Conservation (phyloP, 1,139 yeast species). For the Geotrichum bryndzae region DNA sequence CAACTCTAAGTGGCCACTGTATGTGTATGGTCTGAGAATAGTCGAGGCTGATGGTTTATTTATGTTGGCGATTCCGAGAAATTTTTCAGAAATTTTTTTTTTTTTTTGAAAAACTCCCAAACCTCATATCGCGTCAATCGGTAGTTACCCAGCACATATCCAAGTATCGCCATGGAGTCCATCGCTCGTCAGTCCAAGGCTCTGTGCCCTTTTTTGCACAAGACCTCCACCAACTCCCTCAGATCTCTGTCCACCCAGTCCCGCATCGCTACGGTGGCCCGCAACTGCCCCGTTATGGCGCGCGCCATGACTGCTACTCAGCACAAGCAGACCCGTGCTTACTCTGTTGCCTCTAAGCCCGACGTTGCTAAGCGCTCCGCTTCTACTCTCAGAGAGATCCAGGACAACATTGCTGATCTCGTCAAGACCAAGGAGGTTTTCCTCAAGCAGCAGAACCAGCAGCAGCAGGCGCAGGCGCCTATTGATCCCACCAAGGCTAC, state of each 20-base stretch:
- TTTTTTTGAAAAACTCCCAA: background rate
- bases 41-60: background rate
- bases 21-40: background rate
- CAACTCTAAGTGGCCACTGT: background rate
- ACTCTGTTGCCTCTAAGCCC: slow-evolving; percentile 46
- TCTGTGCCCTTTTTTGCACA: slow-evolving; percentile 79
- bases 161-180: slow-evolving; percentile 56
- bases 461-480: slow-evolving; percentile 17
- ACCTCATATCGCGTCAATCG: background rate
- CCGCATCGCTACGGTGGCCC: slow-evolving; percentile 53
- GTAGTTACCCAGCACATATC: background rate
- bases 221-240: slow-evolving; percentile 55
- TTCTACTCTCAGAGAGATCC: slow-evolving; percentile 14
- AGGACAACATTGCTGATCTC: slow-evolving; percentile 12
- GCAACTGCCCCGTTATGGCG: slow-evolving; percentile 83
- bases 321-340: slow-evolving; percentile 30
- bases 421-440: slow-evolving; percentile 19
- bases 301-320: slow-evolving; percentile 49
- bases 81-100: background rate
- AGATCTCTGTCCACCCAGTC: slow-evolving; percentile 29
- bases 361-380: slow-evolving; percentile 22
- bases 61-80: background rate
- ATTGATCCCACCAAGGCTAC: slow-evolving; percentile 32
- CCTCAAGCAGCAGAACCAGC: slow-evolving; percentile 16
- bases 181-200: slow-evolving; percentile 70